Conservation (phyloP, 257 asterid genomes). For the Fraxinus americana region DNA sequence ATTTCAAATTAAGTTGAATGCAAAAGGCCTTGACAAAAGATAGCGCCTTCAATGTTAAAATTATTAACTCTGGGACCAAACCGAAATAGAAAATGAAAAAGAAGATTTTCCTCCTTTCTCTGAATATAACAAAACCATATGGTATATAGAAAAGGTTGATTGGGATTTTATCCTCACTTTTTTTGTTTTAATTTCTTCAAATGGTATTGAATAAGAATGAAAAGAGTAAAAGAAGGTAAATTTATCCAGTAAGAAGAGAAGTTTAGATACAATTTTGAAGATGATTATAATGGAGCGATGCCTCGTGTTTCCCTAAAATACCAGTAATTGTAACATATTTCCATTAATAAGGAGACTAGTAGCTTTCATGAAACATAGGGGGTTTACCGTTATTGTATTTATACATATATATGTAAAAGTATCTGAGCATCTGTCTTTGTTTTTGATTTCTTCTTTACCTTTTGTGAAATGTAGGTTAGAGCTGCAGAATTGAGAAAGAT, state of each 20-base stretch:
- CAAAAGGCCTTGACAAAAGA: not conserved
- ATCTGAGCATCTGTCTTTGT: conserved; percentile 9
- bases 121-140: not conserved
- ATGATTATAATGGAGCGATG: not conserved
- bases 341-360: not conserved
- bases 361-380: not conserved
- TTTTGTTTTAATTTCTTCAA: not conserved
- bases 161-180: not conserved
- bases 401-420: not conserved
- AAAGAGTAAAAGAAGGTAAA: not conserved
- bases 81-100: not conserved
- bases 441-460: conserved; percentile 22
- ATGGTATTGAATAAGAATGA: not conserved
- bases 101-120: not conserved
- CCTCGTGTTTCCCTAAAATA: not conserved
- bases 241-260: not conserved
- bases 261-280: not conserved
- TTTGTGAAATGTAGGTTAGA: conserved; percentile 57
- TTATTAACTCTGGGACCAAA: not conserved
- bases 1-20: not conserved
- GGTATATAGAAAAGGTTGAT: not conserved
- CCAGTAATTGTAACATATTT: not conserved
- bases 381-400: not conserved
- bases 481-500: conserved; percentile 89
- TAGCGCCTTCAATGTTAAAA: not conserved